Percentiles rank a stretch among this genome's conserved stretches.
Evolutionary conservation across 495 filamentous ascomycete species (phyloP).

Genomic region (Tuber umbilicatum): DNA sequence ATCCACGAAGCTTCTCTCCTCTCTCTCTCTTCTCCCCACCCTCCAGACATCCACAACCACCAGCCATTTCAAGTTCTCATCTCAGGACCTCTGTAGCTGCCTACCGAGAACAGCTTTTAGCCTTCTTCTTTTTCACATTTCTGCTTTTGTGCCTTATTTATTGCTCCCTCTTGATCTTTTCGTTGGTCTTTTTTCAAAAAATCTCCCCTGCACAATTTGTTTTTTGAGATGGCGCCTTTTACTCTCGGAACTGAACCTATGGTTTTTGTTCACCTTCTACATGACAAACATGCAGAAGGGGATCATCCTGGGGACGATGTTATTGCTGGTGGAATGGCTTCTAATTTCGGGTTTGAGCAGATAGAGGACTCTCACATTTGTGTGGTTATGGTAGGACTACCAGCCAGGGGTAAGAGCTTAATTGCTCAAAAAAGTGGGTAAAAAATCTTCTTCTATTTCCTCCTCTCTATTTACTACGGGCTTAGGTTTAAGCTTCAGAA

Average conservation of each 20-base stretch:
- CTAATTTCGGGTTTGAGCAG: slow-evolving; percentile 48
- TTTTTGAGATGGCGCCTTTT: slow-evolving; percentile 25
- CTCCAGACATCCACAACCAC: neutral
- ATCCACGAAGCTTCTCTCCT: neutral
- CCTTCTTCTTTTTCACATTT: neutral
- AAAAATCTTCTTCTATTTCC: neutral
- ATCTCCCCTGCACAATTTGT: slow-evolving; percentile 3
- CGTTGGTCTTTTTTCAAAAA: slow-evolving; percentile 12
- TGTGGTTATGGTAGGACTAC: slow-evolving; percentile 97
- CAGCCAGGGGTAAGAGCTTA: slow-evolving; percentile 89
- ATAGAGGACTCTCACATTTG: slow-evolving; percentile 92
- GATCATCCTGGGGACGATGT: neutral
- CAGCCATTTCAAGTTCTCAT: neutral
- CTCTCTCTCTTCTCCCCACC: neutral
- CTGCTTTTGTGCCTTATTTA: neutral
- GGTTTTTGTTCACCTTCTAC: slow-evolving; percentile 29
- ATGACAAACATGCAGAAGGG: slow-evolving; percentile 18
- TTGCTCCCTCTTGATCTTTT: slow-evolving; percentile 2
- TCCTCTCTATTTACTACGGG: slow-evolving; percentile 6
- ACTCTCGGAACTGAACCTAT: slow-evolving; percentile 15
- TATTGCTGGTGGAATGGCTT: slow-evolving; percentile 18
- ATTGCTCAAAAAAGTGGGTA: slow-evolving; percentile 89
- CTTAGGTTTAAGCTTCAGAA: neutral
- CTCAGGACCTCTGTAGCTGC: neutral
- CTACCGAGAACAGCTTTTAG: neutral